These are phyloP conservation scores for Babesia bovis DNA, from an alignment of 169 alveolate genomes.

Conservation along the genomic window DNA sequence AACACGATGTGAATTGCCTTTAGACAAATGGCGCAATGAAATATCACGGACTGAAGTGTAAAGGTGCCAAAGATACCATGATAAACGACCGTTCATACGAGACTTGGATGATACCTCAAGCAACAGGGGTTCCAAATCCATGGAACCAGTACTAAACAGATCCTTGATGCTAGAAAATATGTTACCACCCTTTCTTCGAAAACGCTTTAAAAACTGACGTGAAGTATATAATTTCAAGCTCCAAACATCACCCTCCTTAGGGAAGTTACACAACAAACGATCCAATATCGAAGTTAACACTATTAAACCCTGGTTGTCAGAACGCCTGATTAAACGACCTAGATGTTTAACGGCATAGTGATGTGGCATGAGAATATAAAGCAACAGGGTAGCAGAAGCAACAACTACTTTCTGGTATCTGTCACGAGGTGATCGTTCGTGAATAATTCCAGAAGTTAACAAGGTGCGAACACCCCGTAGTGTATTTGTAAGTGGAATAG, in stretches of 20 bases:
- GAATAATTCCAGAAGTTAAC: conserved; percentile 5
- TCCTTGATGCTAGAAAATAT: neutral
- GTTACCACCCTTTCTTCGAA: neutral
- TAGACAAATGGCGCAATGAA: neutral
- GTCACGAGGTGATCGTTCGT: neutral
- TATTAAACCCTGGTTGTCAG: conserved; percentile 4
- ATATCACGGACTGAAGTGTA: neutral
- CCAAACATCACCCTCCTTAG: conserved; percentile 38
- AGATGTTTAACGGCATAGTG: conserved; percentile 5
- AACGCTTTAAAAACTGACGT: neutral
- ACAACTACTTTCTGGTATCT: neutral
- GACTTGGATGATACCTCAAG: neutral
- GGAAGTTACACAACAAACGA: conserved; percentile 24
- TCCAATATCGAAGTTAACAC: conserved; percentile 4
- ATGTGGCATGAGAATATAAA: conserved; percentile 35
- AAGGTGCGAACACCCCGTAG: conserved; percentile 3
- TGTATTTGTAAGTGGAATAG: neutral
- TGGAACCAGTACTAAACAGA: neutral
- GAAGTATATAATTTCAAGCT: conserved; percentile 4
- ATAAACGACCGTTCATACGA: conserved; percentile 20
- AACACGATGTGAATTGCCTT: neutral
- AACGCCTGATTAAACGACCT: neutral
- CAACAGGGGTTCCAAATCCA: conserved; percentile 8
- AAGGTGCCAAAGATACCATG: conserved; percentile 27
- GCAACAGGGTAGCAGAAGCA: conserved; percentile 3